Evolutionary conservation across 805 yeast genomes (phyloP).

Genomic region (Wickerhamomyces tratensis): DNA sequence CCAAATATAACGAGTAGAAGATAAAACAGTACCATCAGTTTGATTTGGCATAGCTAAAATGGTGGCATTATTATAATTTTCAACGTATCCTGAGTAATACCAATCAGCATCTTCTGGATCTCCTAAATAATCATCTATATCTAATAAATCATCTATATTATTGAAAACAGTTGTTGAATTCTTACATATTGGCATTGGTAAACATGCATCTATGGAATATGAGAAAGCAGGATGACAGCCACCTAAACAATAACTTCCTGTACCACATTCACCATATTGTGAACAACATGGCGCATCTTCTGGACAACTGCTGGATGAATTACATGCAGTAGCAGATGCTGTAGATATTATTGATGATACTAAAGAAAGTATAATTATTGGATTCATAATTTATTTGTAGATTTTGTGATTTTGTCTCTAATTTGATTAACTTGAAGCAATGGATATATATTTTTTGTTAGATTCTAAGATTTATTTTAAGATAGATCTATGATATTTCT

Average conservation of each 20-base stretch:
- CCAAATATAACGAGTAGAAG: conserved; percentile 77
- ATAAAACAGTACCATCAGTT: conserved; percentile 68
- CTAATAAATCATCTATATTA: conserved; percentile 18
- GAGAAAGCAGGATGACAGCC: conserved; percentile 81
- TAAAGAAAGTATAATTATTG: no score
- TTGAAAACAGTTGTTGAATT: conserved; percentile 33
- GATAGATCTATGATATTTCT: no score
- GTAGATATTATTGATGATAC: no score
- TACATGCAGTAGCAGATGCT: conserved; percentile 31
- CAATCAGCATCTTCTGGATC: conserved; percentile 59
- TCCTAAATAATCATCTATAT: conserved; percentile 37
- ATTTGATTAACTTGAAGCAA: no score
- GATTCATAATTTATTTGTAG: no score
- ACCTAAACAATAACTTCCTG: conserved; percentile 70
- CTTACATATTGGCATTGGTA: conserved; percentile 77
- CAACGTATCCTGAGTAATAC: conserved; percentile 51
- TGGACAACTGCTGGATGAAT: conserved; percentile 54
- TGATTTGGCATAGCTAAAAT: conserved; percentile 73
- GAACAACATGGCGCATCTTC: conserved; percentile 79
- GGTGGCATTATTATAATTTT: conserved; percentile 44
- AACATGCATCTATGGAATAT: conserved; percentile 47
- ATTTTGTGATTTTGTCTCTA: no score
- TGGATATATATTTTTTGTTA: no score
- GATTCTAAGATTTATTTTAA: no score
- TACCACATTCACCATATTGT: conserved; percentile 71